phyloP scores from a whole-genome alignment of 345 rosid genomes.

The Populus tremula region DNA sequence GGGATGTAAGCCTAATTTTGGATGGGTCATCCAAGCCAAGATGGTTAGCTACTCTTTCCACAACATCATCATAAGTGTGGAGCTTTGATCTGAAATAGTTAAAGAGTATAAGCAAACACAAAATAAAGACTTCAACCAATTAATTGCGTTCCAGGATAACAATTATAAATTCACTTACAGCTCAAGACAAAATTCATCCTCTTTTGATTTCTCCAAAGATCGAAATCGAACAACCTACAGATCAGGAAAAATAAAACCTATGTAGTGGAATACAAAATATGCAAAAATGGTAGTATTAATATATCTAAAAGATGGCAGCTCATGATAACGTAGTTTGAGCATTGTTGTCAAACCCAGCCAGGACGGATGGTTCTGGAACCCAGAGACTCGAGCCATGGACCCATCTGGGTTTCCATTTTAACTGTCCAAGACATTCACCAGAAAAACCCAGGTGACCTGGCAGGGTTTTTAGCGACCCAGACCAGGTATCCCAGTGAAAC shows the following conservation, averaged over 20 bases:
- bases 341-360: not conserved
- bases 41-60: slow-evolving; percentile 74
- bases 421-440: not conserved
- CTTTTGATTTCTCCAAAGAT: slow-evolving; percentile 84
- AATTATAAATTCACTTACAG: slow-evolving; percentile 14
- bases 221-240: slow-evolving; percentile 50
- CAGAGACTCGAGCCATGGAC: not conserved
- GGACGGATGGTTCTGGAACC: not conserved
- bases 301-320: not conserved
- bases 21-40: slow-evolving; percentile 86
- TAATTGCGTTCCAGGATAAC: not conserved
- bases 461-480: not conserved
- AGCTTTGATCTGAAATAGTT: slow-evolving; percentile 68
- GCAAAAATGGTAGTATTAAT: not conserved
- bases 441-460: not conserved
- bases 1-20: slow-evolving; percentile 92
- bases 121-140: not conserved
- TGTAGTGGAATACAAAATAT: not conserved
- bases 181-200: slow-evolving; percentile 59
- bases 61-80: slow-evolving; percentile 91
- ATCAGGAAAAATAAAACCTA: not conserved
- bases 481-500: not conserved
- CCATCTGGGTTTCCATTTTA: not conserved
- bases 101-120: not conserved
- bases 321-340: not conserved